Evolutionary conservation across 768 basidiomycete species (phyloP).

Genomic region (Lactifluus piperatus): DNA sequence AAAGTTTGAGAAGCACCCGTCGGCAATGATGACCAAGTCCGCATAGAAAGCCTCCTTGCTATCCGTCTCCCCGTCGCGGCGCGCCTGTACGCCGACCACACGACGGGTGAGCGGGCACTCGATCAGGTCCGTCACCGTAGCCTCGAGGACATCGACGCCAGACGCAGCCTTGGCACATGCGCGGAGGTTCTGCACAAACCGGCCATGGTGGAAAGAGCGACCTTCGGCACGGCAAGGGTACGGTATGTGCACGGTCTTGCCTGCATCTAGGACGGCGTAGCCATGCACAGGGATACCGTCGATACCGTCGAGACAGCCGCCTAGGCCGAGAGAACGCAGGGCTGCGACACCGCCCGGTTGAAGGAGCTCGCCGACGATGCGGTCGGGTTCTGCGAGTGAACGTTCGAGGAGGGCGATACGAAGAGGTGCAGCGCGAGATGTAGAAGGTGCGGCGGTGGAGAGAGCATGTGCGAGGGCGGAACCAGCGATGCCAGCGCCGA

Average conservation of each 20-base stretch:
- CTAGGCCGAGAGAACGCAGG: constrained; percentile 69
- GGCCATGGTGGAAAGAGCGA: constrained; percentile 88
- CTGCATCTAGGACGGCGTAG: constrained; percentile 70
- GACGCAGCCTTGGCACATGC: constrained; percentile 48
- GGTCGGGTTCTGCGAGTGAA: constrained; percentile 85
- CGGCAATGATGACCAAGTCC: constrained; percentile 79
- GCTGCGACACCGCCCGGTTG: constrained; percentile 87
- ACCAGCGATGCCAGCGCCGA: constrained; percentile 90
- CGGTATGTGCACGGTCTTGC: constrained; percentile 74
- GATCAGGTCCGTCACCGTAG: constrained; percentile 69
- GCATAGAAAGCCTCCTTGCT: constrained; percentile 57
- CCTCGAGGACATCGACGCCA: constrained; percentile 77
- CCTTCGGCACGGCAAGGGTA: constrained; percentile 73
- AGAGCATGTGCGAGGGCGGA: constrained; percentile 82
- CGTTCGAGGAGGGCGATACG: constrained; percentile 84
- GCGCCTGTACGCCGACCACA: constrained; percentile 61
- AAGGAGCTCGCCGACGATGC: constrained; percentile 94
- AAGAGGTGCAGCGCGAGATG: constrained; percentile 43
- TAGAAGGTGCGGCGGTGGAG: constrained; percentile 41
- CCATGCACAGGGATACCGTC: constrained; percentile 78
- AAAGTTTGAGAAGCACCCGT: constrained; percentile 95
- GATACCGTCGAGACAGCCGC: constrained; percentile 71
- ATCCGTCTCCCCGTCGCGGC: constrained; percentile 28
- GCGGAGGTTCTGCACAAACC: constrained; percentile 75
- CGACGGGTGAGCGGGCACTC: constrained; percentile 43